A percentile compares a stretch with the other conserved stretches of the same genome.
Conservation (phyloP, 495 filamentous ascomycete genomes). For the Antarctomyces pellizariae region DNA sequence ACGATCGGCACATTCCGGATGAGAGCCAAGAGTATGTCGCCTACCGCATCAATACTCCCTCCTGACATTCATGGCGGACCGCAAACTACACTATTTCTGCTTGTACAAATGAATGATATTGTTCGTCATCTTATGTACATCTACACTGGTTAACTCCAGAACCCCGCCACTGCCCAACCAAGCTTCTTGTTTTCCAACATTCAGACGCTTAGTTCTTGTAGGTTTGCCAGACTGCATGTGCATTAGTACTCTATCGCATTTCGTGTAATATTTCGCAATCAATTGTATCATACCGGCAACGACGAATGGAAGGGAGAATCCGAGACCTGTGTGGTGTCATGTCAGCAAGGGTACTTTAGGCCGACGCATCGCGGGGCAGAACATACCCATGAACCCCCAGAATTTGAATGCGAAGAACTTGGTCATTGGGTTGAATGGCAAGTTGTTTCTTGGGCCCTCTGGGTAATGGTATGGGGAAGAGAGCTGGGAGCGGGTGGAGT, state of each 20-base stretch:
- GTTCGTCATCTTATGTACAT: too few relatives aligned
- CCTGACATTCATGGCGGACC: too few relatives aligned
- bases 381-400: slow-evolving; percentile 35
- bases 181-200: too few relatives aligned
- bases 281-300: neutral
- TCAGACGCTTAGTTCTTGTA: slow-evolving; percentile 13
- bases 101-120: too few relatives aligned
- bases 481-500: slow-evolving; percentile 66
- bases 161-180: too few relatives aligned
- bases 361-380: neutral
- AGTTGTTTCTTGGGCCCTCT: slow-evolving; percentile 80
- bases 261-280: neutral
- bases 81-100: too few relatives aligned
- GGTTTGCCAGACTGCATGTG: slow-evolving; percentile 12
- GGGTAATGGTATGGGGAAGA: slow-evolving; percentile 92
- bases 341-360: slow-evolving; percentile 1
- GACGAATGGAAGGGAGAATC: slow-evolving; percentile 1
- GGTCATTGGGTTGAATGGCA: slow-evolving; percentile 89
- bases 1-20: too few relatives aligned
- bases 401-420: slow-evolving; percentile 62
- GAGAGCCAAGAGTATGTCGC: too few relatives aligned
- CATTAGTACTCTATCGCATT: slow-evolving; percentile 9
- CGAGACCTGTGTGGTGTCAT: neutral
- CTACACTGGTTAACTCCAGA: too few relatives aligned
- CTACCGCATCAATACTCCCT: too few relatives aligned